Base-by-base conservation (phyloP, 2,329 filamentous ascomycete genomes). In the Microdochium bolleyi region DNA sequence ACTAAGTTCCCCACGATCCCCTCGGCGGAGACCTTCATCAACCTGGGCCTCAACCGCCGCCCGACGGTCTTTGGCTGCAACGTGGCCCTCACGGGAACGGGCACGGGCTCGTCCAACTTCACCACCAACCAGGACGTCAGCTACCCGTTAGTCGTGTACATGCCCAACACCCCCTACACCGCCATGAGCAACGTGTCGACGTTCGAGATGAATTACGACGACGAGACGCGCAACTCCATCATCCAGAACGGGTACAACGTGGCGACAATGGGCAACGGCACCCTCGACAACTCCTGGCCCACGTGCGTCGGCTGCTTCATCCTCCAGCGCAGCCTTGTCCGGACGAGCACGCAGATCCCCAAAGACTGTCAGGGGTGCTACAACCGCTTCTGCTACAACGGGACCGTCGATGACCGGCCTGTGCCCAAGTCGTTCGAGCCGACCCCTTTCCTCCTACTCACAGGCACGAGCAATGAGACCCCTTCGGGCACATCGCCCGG, bases 261-360 rank as follows among this genome's bases (percentile, higher is more conserved):
- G 19, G 92, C 82, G 2, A 96, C 92, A 0, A 85, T 87, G 74
- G 89, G 82, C 51, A 96, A 97, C 70, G 82, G 78, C 50, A 92
- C 89, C 0, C 65, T 85, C 2, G 87, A 95, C 65, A 61, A 70
- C 2, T 70, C 86, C 57, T 99, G 94, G 92, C 77, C 87, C 0
- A 77, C 83, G 1, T 99, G 92, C 61, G 87, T 96, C 3, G 90
- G 85, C 22, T 99, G 94, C 69, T 94, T 92, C 4, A 84, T 95
- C 38, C 77, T 97, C 16, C 82, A 80, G 51, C 82, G 92, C 56
- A 90, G 85, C 59, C 80, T 94, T 58, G 76, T 83, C 55, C 80
- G 89, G 50, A 92, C 89, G 0, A 75, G 77, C 19, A 87, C 86
- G 0, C 57, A 72, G 0, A 77, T 92, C 1, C 92, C 92, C 0